A percentile compares a stretch with the other conserved stretches of the same genome.
Conservation (phyloP, 2,329 filamentous ascomycete species). For the Ophiostoma montium region DNA sequence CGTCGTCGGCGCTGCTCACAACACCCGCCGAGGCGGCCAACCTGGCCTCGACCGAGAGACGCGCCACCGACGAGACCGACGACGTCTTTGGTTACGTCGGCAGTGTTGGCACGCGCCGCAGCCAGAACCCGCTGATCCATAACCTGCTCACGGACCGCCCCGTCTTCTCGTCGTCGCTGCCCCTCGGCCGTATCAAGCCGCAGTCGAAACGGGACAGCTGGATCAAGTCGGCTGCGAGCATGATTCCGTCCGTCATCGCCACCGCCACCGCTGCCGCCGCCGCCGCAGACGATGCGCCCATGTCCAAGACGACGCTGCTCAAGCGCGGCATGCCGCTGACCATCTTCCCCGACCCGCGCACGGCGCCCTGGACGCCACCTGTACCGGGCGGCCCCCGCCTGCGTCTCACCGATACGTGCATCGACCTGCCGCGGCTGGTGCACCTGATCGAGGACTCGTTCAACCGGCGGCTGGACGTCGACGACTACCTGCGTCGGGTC, state of each 20-base stretch:
- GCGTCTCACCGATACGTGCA: conserved; percentile 61
- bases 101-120: conserved; percentile 39
- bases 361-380: conserved; percentile 53
- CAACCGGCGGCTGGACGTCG: conserved; percentile 64
- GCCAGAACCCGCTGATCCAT: conserved; percentile 77
- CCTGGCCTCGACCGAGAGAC: conserved; percentile 18
- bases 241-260: neutral
- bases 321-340: conserved; percentile 85
- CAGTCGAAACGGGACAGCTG: neutral
- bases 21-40: conserved; percentile 72
- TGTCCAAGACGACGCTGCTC: conserved; percentile 53
- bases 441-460: conserved; percentile 92
- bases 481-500: conserved; percentile 72
- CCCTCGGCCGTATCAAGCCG: conserved; percentile 48
- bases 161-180: conserved; percentile 79
- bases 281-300: neutral
- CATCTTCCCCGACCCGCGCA: conserved; percentile 59
- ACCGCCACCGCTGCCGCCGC: neutral
- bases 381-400: conserved; percentile 44
- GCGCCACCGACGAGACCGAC: conserved; percentile 13
- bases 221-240: neutral
- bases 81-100: conserved; percentile 35
- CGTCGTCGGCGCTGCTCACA: conserved; percentile 78
- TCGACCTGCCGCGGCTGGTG: conserved; percentile 71
- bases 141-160: conserved; percentile 94